Base-by-base conservation (phyloP, 2,329 filamentous ascomycete genomes). In the Colletotrichum shisoi region DNA sequence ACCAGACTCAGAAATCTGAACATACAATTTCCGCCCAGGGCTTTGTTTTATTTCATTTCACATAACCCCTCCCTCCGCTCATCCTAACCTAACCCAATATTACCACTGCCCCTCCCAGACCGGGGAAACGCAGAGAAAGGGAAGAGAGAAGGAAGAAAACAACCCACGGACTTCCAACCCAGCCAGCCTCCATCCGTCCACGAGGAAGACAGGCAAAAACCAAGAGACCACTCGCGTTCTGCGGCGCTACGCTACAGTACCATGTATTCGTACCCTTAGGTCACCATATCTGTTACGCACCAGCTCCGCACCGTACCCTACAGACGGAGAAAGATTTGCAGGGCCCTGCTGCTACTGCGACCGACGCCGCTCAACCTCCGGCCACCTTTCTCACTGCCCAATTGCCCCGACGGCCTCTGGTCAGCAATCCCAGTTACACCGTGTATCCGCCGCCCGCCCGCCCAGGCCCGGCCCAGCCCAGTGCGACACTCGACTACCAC, bases 391-490 rank as follows among this genome's bases (percentile, higher is more conserved):
- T 37, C 13, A 44, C 27, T 59, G 24, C 53, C 24, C 60, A 64
- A 64, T 67, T 64, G 40, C 61, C 44, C 64, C 64, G 64, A 64
- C 61, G 64, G 64, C 34, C 31, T 24, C 42, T 64, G 19, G 46
- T 67, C 64, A 64, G 61, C 60, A 49, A 49, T 21, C 52, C 45
- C 54, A 53, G 64, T 67, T 64, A 44, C 37, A 67, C 60, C 64
- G 64, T 64, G 64, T 64, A 59, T 67, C 64, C 61, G 64, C 54
- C 31, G 54, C 61, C 48, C 61, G 49, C 45, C 54, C 31, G 49
- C 61, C 48, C 61, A 54, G 52, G 40, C 45, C 53, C 52, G 46
- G 51, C 21, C 51, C 60, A 62, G 46, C 64, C 64, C 64, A 67
- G 60, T 67, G 64, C 64, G 64, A 67, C 54, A 56, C 31, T 24